Conservation (phyloP, 495 filamentous ascomycete genomes). For the Penicillium canescens region DNA sequence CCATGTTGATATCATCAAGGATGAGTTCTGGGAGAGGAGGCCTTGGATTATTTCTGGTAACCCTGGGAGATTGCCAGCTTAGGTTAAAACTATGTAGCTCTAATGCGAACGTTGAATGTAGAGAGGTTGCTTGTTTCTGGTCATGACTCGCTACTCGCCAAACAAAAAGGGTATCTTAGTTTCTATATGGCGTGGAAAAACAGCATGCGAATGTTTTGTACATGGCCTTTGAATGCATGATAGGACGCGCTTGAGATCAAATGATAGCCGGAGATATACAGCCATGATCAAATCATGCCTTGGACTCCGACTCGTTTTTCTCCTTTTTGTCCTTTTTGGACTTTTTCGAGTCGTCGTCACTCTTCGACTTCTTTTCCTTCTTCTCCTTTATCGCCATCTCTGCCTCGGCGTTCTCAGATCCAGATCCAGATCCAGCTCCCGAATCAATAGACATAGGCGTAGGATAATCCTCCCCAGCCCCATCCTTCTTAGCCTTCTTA, state of each 20-base stretch:
- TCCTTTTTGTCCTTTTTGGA: conserved; percentile 34
- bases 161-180: conserved; percentile 39
- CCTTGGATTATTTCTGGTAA: conserved; percentile 84
- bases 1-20: conserved; percentile 89
- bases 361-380: conserved; percentile 26
- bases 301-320: conserved; percentile 29
- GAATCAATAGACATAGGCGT: conserved; percentile 40
- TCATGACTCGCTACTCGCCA: conserved; percentile 15
- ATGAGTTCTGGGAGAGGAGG: conserved; percentile 85
- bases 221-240: conserved; percentile 3
- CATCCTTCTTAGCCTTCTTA: conserved; percentile 24
- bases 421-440: conserved; percentile 6
- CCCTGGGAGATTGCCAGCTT: conserved; percentile 63
- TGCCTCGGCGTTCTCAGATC: conserved; percentile 8
- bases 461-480: conserved; percentile 38
- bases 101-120: too few species aligned
- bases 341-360: conserved; percentile 23
- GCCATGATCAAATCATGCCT: conserved; percentile 11
- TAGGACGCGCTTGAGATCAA: not conserved
- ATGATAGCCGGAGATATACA: not conserved
- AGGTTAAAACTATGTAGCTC: conserved; percentile 34
- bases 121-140: not conserved
- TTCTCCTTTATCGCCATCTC: conserved; percentile 24
- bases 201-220: conserved; percentile 12
- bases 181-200: conserved; percentile 26